Conservation (phyloP, 140 eudicot genomes). For the Erigeron philadelphicus region DNA sequence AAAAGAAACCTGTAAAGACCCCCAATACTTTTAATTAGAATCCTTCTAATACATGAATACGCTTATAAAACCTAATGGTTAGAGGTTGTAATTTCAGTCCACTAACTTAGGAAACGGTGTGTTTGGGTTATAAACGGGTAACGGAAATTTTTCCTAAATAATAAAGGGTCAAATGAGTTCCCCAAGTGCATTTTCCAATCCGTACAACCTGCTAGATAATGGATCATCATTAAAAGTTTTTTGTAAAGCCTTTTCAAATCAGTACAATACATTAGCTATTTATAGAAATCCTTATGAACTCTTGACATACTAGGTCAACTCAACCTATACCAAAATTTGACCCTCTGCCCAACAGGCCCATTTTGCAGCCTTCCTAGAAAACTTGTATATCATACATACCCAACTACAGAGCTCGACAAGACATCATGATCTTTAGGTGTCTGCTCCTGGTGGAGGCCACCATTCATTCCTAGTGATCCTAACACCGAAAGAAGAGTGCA, state of each 20-base stretch:
- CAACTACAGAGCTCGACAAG: conserved; percentile 62
- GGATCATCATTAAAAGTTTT: background rate
- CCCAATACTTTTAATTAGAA: conserved; percentile 4
- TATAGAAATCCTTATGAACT: background rate
- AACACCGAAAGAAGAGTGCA: conserved; percentile 60
- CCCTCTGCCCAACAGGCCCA: background rate
- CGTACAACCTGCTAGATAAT: background rate
- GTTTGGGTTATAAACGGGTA: background rate
- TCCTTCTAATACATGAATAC: background rate
- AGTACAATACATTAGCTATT: background rate
- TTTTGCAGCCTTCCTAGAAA: background rate
- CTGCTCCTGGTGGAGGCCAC: conserved; percentile 66
- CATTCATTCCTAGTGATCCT: conserved; percentile 61
- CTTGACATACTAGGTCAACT: background rate
- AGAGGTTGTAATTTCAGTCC: conserved; percentile 1
- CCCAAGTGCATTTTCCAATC: background rate
- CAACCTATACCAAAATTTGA: background rate
- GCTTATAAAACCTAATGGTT: background rate
- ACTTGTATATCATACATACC: conserved; percentile 42
- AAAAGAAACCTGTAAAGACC: conserved; percentile 57
- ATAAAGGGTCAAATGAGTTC: background rate
- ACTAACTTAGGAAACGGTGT: background rate
- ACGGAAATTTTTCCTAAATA: background rate
- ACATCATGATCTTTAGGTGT: conserved; percentile 52
- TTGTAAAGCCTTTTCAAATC: background rate